phyloP scores from a whole-genome alignment of 164 flowering plant species.

The Santalum album region DNA sequence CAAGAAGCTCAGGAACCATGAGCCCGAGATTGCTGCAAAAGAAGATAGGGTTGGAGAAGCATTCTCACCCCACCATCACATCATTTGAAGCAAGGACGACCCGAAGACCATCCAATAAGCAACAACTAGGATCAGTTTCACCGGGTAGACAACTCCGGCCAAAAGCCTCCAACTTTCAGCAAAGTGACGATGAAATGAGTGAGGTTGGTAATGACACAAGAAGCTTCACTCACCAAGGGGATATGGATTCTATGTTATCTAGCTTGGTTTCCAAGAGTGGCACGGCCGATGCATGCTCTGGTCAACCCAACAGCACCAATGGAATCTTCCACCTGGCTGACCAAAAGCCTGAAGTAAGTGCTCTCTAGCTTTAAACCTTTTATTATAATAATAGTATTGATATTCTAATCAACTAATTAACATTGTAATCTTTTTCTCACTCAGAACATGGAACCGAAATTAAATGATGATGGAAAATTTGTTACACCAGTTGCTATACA shows the following conservation, averaged over 20 bases:
- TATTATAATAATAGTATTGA: neutral
- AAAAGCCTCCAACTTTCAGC: conserved; percentile 14
- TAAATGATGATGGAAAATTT: conserved; percentile 18
- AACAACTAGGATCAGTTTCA: conserved; percentile 15
- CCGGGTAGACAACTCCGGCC: conserved; percentile 15
- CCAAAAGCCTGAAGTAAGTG: conserved; percentile 15
- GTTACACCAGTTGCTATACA: conserved; percentile 26
- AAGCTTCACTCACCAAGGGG: conserved; percentile 21
- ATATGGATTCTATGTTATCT: conserved; percentile 20
- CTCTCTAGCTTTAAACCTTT: neutral
- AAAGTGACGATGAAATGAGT: conserved; percentile 16
- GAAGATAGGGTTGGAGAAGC: conserved; percentile 25
- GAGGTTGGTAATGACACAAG: conserved; percentile 16
- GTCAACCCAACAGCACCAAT: conserved; percentile 12
- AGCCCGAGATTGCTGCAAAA: conserved; percentile 30
- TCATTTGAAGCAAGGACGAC: conserved; percentile 22
- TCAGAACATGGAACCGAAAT: conserved; percentile 30
- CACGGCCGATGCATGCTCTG: conserved; percentile 22
- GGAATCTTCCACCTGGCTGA: conserved; percentile 9
- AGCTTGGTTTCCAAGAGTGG: conserved; percentile 26
- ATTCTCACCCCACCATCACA: conserved; percentile 11
- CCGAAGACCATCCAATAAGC: conserved; percentile 17
- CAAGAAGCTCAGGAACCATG: conserved; percentile 16
- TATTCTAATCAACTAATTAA: conserved; percentile 10
- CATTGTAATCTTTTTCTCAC: conserved; percentile 7